Evolutionary conservation across 805 yeast species (phyloP).

Genomic region (Phaffomyces thermotolerans): DNA sequence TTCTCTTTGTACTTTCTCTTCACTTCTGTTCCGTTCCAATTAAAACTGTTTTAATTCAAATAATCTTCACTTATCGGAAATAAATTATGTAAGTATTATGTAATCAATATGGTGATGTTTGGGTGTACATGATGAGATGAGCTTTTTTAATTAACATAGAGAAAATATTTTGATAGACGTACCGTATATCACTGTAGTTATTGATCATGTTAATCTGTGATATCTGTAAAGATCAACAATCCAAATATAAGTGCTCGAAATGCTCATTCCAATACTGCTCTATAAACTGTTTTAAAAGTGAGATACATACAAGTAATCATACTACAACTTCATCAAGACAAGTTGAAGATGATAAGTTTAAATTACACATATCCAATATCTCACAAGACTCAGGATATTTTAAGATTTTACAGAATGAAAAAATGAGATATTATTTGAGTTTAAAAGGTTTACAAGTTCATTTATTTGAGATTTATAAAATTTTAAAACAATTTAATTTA

Average conservation of each 20-base stretch:
- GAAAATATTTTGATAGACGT: too few species aligned
- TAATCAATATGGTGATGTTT: too few species aligned
- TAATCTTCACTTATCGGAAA: conserved; percentile 1
- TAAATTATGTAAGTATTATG: too few species aligned
- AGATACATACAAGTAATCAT: background rate
- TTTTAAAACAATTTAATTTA: conserved; percentile 41
- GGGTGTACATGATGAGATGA: background rate
- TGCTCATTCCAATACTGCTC: conserved; percentile 46
- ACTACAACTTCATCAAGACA: background rate
- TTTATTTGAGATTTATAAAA: conserved; percentile 38
- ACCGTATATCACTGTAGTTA: too few species aligned
- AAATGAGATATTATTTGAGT: conserved; percentile 38
- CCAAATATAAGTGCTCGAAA: conserved; percentile 53
- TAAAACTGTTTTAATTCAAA: background rate
- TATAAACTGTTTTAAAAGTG: conserved; percentile 49
- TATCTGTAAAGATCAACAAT: conserved; percentile 18
- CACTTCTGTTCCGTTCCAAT: too few species aligned
- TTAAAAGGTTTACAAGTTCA: conserved; percentile 53
- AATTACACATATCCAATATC: background rate
- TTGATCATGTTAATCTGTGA: conserved; percentile 5
- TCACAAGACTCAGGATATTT: conserved; percentile 21
- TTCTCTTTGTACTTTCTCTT: too few species aligned
- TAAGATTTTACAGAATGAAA: conserved; percentile 32
- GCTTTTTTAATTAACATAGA: background rate
- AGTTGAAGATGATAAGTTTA: too few species aligned